A percentile compares a stretch with the other conserved stretches of the same genome.
These are phyloP conservation scores for Tulasnella calospora DNA, from an alignment of 768 basidiomycete species.

Conservation along the genomic window DNA sequence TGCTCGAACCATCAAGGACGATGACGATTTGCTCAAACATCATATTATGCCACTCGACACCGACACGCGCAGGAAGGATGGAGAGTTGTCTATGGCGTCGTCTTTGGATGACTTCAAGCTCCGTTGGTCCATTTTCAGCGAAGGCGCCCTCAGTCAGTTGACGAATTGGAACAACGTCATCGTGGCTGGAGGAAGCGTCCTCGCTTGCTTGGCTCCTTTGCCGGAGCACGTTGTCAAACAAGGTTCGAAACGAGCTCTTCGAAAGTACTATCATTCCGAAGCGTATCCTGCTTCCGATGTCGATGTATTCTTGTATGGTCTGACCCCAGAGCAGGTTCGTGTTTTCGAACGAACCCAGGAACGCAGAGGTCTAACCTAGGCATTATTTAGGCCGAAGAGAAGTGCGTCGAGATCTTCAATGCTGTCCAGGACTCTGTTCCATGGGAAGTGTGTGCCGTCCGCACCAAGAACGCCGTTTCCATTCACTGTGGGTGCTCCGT, in stretches of 20 bases:
- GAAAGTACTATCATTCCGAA: slow-evolving; percentile 53
- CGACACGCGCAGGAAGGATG: slow-evolving; percentile 47
- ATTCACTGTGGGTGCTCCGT: not conserved
- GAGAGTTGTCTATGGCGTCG: slow-evolving; percentile 47
- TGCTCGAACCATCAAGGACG: slow-evolving; percentile 46
- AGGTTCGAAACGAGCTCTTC: slow-evolving; percentile 49
- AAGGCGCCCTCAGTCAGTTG: slow-evolving; percentile 56
- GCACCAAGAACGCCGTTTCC: no score
- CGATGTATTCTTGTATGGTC: slow-evolving; percentile 58
- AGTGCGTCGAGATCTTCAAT: no score
- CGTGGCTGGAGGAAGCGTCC: slow-evolving; percentile 57
- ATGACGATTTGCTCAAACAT: slow-evolving; percentile 45
- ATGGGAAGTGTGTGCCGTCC: no score
- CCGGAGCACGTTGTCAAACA: slow-evolving; percentile 43
- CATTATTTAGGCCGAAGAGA: no score
- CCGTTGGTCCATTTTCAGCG: slow-evolving; percentile 60
- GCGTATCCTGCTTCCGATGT: slow-evolving; percentile 59
- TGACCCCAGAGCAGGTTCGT: slow-evolving; percentile 51
- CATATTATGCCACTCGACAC: slow-evolving; percentile 53
- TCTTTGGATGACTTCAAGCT: slow-evolving; percentile 55
- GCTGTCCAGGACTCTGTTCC: no score
- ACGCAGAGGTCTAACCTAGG: no score
- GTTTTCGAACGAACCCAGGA: not conserved
- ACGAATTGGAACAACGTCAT: slow-evolving; percentile 57
- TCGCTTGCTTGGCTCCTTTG: slow-evolving; percentile 53